A percentile compares a stretch with the other conserved stretches of the same genome.
Evolutionary conservation across 2,329 filamentous ascomycete species (phyloP).

Genomic region (Fusarium neocosmosporiellum): DNA sequence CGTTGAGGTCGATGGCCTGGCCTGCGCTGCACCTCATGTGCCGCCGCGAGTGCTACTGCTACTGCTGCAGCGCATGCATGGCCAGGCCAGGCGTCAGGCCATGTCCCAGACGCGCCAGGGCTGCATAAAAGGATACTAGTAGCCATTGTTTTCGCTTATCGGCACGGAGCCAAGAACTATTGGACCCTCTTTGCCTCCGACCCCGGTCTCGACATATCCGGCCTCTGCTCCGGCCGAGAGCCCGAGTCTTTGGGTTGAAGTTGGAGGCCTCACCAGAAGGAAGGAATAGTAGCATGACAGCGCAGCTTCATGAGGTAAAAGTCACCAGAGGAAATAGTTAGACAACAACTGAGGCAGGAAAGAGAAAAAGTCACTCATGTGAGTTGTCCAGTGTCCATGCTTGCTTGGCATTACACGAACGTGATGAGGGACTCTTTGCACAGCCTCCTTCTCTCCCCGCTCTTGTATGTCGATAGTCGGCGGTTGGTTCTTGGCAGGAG

Average conservation of each 20-base stretch:
- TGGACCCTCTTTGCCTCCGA: constrained; percentile 12
- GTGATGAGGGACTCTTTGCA: constrained; percentile 16
- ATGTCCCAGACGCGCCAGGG: constrained; percentile 1
- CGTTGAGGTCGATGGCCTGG: neutral
- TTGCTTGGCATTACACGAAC: constrained; percentile 36
- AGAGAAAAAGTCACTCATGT: constrained; percentile 2
- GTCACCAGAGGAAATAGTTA: neutral
- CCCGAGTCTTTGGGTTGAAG: neutral
- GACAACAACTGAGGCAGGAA: neutral
- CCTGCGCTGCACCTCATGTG: neutral
- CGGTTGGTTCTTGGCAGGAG: constrained; percentile 3
- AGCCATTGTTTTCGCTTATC: constrained; percentile 38
- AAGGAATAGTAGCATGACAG: neutral
- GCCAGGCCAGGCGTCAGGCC: neutral
- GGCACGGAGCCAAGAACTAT: constrained; percentile 38
- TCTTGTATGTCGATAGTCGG: constrained; percentile 5
- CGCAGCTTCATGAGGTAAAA: neutral
- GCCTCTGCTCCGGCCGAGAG: constrained; percentile 1
- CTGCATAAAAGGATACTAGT: constrained; percentile 8
- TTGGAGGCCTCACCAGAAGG: neutral
- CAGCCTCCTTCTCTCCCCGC: constrained; percentile 25
- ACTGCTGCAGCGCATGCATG: neutral
- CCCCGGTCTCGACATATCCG: neutral
- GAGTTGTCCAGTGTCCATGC: constrained; percentile 28
- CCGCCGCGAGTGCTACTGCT: neutral